Evolutionary conservation across 106 monocot species (phyloP).

Genomic region (Apostasia shenzhenica): DNA sequence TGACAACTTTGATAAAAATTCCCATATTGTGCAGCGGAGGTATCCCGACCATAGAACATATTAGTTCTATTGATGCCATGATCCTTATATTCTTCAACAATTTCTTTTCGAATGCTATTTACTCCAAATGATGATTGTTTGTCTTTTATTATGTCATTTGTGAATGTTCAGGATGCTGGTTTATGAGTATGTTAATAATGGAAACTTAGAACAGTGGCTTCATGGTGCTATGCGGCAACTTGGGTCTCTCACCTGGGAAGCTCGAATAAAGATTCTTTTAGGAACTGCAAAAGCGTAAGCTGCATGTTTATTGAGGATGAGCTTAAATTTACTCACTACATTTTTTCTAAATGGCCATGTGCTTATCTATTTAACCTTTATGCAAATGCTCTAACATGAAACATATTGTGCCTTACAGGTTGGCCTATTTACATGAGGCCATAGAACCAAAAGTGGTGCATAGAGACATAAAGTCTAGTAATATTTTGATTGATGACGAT

Average conservation of each 20-base stretch:
- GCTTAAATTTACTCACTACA: not conserved
- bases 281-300: conserved; percentile 94
- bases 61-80: no score
- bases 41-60: no score
- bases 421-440: conserved; percentile 57
- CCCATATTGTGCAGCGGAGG: no score
- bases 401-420: conserved; percentile 13
- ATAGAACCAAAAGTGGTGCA: conserved; percentile 68
- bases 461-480: conserved; percentile 57
- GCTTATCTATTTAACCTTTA: not conserved
- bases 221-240: conserved; percentile 77
- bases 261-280: conserved; percentile 82
- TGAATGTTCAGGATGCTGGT: conserved; percentile 69
- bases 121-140: no score
- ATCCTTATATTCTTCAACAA: no score
- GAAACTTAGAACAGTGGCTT: conserved; percentile 97
- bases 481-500: conserved; percentile 55
- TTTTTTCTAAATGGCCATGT: not conserved
- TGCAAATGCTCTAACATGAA: not conserved
- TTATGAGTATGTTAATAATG: conserved; percentile 91
- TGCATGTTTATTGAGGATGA: conserved; percentile 1
- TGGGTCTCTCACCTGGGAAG: conserved; percentile 86
- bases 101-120: no score
- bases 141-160: no score
- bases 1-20: no score